Evolutionary conservation across 2,329 filamentous ascomycete genomes (phyloP), one percentile per base, ranked within the genome.

Genomic region (Trichocomaceae sp.): DNA sequence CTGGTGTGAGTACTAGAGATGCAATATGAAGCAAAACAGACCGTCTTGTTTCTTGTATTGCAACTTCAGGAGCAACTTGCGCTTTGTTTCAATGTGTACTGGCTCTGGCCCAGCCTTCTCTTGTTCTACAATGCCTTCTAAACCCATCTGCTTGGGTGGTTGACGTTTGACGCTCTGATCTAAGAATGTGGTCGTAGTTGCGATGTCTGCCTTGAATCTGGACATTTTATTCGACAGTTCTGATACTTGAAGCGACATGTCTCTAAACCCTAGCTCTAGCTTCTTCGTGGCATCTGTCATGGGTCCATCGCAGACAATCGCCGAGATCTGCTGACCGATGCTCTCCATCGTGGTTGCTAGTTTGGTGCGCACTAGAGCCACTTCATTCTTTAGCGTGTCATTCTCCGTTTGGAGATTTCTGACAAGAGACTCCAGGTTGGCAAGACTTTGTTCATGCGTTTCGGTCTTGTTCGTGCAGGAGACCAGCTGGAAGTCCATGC

Each of bases 401-500:
- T 58, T 59, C 15, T 58, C 58, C 12, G 47, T 37, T 37, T 55
- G 45, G 5, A 59, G 50, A n/a, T 23, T 41, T 39, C 54, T 46
- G 39, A 56, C 50, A 1, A 50, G 31, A 20, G 22, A 47, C 35
- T 58, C 50, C 5, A 60, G 54, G 42, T 45, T 50, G 23, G 51
- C 41, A 1, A 58, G 49, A 19, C 20, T 49, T 7, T 56, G 50
- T 17, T 56, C 47, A 37, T 29, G 26, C 12, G 53, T 51, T 1
- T 46, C 42, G 5, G 50, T 46, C 13, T 37, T 49, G 23, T 22
- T 58, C 48, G 6, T 57, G 55, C 45, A 58, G 48, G 47, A 61
- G 23, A 29, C 20, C 8, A 59, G 55, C 49, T 47, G 58, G 22
- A 22, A 15, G 29, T 63, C 62, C 2, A 66, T 52, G 35, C 47